Base-by-base conservation (phyloP, 768 basidiomycete genomes). In the Naganishia antarctica region DNA sequence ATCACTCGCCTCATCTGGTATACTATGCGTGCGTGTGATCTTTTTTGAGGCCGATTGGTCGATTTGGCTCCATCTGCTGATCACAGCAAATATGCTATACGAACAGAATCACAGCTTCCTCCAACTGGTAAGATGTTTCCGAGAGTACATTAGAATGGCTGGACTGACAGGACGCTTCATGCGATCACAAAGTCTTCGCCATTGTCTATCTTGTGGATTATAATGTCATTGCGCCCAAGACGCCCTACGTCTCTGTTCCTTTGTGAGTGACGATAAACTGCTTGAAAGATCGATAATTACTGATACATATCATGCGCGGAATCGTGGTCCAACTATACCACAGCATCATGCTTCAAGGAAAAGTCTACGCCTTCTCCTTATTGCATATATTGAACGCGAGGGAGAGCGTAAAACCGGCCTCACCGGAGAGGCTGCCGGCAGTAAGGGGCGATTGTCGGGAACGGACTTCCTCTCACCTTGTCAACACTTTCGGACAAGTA, bases 351-450 rank as follows among this genome's bases (percentile, higher is more conserved):
- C 62, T 63, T 28, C 62, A 63, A 29, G 49, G 49, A 3, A 63
- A 63, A 28, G 21, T 63, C n/a, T 63, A 63, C 62, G 62, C 62
- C 26, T 63, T 63, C 28, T 50, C 62, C 18, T 40, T 63, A 21
- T 32, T 63, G 9, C 62, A 63, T 28, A 63, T 40, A 0, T 23
- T 63, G 28, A 63, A 63, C 50, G 51, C 53, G 23, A 37, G 37
- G 32, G 34, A 57, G 13, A 37, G 13, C 16, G 23, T 57, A 18
- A 37, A 41, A 6, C 28, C 53, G 11, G 7, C n/a, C 4, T 41
- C 53, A 21, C 12, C 34, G n/a, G 53, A 15, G 26, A 34, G 31
- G 23, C 23, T 40, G 21, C 53, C 53, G 15, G 31, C 34, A 12
- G 53, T 57, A 11, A 40, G 53, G 53, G 40, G 18, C 28, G 53